These are phyloP conservation scores for Daldinia grandis DNA, from an alignment of 495 filamentous ascomycete species.

Conservation along the genomic window DNA sequence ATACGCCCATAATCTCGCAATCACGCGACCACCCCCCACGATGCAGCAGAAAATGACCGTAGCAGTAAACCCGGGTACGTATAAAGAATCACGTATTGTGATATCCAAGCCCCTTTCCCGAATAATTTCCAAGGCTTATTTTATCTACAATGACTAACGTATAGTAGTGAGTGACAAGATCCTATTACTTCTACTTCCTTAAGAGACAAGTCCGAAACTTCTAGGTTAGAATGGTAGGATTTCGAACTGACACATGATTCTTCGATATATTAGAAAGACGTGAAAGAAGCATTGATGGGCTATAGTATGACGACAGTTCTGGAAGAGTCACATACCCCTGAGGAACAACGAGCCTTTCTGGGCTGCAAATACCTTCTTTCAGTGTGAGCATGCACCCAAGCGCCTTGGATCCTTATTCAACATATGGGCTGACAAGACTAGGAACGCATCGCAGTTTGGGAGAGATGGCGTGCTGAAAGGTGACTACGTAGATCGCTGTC, in stretches of 20 bases:
- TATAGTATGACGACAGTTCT: constrained; percentile 18
- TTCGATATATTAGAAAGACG: not conserved
- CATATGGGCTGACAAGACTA: constrained; percentile 20
- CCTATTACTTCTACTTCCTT: not conserved
- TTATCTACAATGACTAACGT: not conserved
- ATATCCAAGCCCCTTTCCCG: not conserved
- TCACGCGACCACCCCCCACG: constrained; percentile 35
- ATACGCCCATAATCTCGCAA: constrained; percentile 49
- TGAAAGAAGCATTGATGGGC: constrained; percentile 24
- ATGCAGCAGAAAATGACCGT: constrained; percentile 36
- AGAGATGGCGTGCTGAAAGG: constrained; percentile 36
- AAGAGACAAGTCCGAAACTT: not conserved
- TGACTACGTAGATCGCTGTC: constrained; percentile 38
- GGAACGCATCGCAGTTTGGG: constrained; percentile 47
- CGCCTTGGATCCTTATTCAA: not conserved
- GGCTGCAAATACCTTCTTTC: constrained; percentile 48
- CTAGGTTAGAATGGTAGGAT: not conserved
- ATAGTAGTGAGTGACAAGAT: not conserved
- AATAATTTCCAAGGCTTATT: not conserved
- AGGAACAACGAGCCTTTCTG: constrained; percentile 46
- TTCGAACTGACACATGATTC: not conserved
- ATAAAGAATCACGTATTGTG: not conserved
- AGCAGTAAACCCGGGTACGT: constrained; percentile 13
- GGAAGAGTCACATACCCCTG: constrained; percentile 38
- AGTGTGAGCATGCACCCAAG: constrained; percentile 30